These are phyloP conservation scores for Allium cepa DNA, from an alignment of 106 monocot genomes.

Conservation along the genomic window DNA sequence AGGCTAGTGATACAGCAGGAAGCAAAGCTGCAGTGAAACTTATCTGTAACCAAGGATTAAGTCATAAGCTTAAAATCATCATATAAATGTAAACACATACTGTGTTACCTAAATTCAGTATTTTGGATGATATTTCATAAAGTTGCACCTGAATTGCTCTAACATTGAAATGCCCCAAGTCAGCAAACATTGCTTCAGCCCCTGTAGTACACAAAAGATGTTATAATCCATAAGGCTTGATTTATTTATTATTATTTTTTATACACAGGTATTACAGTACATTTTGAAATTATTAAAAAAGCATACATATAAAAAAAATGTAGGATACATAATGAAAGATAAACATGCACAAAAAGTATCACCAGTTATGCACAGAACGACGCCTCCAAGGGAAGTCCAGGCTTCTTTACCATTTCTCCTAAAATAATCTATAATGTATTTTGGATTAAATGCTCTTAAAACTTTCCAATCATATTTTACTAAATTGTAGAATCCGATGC, in stretches of 20 bases:
- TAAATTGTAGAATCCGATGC: conserved; percentile 55
- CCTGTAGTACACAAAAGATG: conserved; percentile 19
- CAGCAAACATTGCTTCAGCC: conserved; percentile 91
- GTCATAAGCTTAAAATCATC: neutral
- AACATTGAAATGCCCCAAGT: conserved; percentile 68
- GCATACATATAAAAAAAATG: neutral
- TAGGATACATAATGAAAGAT: neutral
- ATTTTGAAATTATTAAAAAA: neutral
- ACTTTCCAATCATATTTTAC: conserved; percentile 44
- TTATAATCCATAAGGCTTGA: no score
- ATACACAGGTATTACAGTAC: neutral
- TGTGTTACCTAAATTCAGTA: neutral
- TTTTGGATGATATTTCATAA: neutral
- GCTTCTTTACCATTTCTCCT: conserved; percentile 59
- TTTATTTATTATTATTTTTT: neutral
- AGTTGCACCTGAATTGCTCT: neutral
- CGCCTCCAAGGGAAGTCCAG: conserved; percentile 74
- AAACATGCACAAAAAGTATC: neutral
- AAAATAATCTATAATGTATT: conserved; percentile 67
- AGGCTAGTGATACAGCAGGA: conserved; percentile 56
- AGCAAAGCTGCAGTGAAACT: conserved; percentile 42
- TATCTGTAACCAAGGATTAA: conserved; percentile 30
- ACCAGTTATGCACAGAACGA: conserved; percentile 74
- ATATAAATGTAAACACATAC: neutral
- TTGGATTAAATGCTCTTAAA: conserved; percentile 65